Base-by-base conservation (phyloP, 192 early-diverging fungal species). In the Dissophora globulifera region DNA sequence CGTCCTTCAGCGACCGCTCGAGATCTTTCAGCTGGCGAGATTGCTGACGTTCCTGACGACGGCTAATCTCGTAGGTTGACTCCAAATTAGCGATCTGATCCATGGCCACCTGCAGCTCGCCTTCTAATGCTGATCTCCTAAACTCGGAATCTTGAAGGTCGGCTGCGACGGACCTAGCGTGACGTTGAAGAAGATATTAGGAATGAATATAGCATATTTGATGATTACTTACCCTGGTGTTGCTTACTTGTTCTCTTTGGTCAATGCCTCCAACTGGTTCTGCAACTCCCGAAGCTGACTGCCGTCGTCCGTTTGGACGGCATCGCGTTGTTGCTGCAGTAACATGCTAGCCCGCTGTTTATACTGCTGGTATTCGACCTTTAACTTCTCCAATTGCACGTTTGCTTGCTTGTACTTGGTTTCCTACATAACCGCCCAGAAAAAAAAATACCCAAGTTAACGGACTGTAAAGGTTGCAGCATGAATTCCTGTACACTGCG, bases 301-400 rank as follows among this genome's bases (percentile, higher is more conserved):
- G 33, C 62, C 63, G 29, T 76, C 72, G 26, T 67, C 64, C 3
- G 62, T 31, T 5, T 65, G 51, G 15, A 60, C 62, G 11, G 72
- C 45, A 6, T 76, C 72, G 13, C 58, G 62, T 31, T 67, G 72
- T 62, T 87, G 66, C 46, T 87, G 66, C 1, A 87, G 54, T 54
- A 87, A 61, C 32, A 67, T 25, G 59, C 84, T 80, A 0, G 86
- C 86, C 2, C 86, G 70, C 41, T 81, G 76, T 53, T 86, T 85
- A 49, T 88, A 88, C 57, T 84, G 83, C 26, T 88, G 83, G 75
- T 82, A 88, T 51, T 88, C 83, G 4, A 47, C 33, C 20, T 82
- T 83, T 1, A 75, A 50, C 40, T 84, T 83, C n/a, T 64, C 70
- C 6, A 79, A 31, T 22, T 87, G 86, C 16, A 61, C 31, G 35